Base-by-base conservation (phyloP, 176 grass and related monocot genomes). In the Ensete glaucum region DNA sequence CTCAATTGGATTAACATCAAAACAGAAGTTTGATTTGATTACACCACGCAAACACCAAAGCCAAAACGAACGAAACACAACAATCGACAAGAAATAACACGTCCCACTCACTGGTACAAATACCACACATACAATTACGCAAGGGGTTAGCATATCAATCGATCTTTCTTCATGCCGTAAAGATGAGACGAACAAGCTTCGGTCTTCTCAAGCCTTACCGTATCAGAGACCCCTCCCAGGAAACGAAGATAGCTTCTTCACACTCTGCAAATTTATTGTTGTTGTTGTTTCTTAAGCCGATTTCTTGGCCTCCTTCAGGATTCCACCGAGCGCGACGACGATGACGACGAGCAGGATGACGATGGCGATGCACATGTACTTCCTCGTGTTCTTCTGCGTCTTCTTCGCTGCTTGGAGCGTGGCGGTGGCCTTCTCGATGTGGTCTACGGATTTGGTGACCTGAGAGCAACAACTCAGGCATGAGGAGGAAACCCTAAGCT, bases 281-380 rank as follows among this genome's bases (percentile, higher is more conserved):
- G 2, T 53, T 16, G 20, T 52, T 52, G 13, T 9, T 59, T 63
- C 34, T 77, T 23, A 77, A 43, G 21, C 20, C 2, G 75, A 65
- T 17, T 60, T 64, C 1, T 57, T 73, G 25, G 76, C 51, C 24
- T 21, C 64, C 34, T 77, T 83, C 13, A 87, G 65, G 62, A 87
- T 34, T 77, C 72, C 77, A 19, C 21, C 56, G 25, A 87, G 48
- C 34, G 85, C 81, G 19, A 76, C 26, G 9, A 87, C 19, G 56
- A 87, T 73, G 56, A 87, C 27, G 57, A 83, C 17, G 55, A 87
- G 50, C n/a, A 87, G 77, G 20, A 87, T 24, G 57, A 83, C 67
- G 53, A 83, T 83, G 56, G 85, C 81, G 50, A 87, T 53, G 57
- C 85, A 87, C 81, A 83, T 77, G 51, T 81, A 73, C 52, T 87